Evolutionary conservation across 2,329 filamentous ascomycete species (phyloP), one percentile per base, ranked within the genome.

Genomic region (Niveomyces coronatus): DNA sequence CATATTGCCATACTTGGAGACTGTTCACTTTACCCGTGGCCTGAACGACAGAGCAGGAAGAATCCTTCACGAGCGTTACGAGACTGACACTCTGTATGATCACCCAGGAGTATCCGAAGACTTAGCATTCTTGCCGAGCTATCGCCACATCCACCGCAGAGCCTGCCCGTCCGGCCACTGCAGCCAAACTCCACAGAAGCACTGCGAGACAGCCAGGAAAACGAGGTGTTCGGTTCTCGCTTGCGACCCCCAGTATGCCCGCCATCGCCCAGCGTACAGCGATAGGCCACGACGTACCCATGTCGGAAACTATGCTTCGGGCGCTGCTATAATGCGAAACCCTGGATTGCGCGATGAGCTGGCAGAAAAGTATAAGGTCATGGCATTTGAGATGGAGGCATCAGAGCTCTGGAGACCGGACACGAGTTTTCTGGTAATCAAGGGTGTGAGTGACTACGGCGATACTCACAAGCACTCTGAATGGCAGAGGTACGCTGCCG

Each of bases 371-470:
- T 7, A 28, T 15, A 19, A 19, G 6, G 33, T 35, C 9, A 9
- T 35, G 6, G 33, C 33, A 3, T 35, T 35, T 35, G 33, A 35
- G 3, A 35, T 35, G 33, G 33, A 35, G 33, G 33, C 23, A 8
- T 35, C 33, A 3, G 33, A 23, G 14, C 7, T 35, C 8, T 18
- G 5, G 5, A 16, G 28, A 15, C 24, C 28, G 5, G 19, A 35
- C n/a, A n/a, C 33, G 3, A 2, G 22, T 10, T 54, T 45, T 16
- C 32, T 62, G 2, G 47, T 62, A 3, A 54, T 63, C 40, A 59
- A 58, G 31, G 56, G 58, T 4, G 54, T 60, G 1, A 56, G 54
- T 37, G 57, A 63, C 45, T 64, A 63, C 40, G 54, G 56, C 1
- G 60, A 64, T 37, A 55, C 56, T 19, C 61, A 63, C 43, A 61